Evolutionary conservation across 805 yeast species (phyloP), one percentile per base, ranked within the genome.

Genomic region (Yueomyces sp.): DNA sequence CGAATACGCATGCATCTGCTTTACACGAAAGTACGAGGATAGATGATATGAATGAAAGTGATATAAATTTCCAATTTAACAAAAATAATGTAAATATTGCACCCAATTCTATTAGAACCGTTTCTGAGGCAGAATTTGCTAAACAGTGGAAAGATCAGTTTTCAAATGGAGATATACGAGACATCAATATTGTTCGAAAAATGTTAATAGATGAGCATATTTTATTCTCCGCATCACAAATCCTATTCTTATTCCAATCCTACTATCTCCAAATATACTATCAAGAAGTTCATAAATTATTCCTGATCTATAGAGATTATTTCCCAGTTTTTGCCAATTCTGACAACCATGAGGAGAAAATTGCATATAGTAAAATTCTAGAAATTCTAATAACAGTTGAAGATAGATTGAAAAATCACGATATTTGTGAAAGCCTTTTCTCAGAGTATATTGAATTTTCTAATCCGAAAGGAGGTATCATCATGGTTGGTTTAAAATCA

Each of bases 401-500:
- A 36, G 42, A 40, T n/a, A 40, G 41, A 26, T 38, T 58, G 36
- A 44, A 46, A 8, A 53, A 59, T 33, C 57, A 44, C 45, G 39
- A 45, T 4, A 36, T 39, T 5, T 59, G 57, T 44, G 64, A 58
- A 39, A 42, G 44, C 3, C 43, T 60, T 8, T 59, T 59, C 41
- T 49, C 60, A 7, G 50, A 53, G 19, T 60, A 54, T 44, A 55
- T 60, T 39, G 53, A 56, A 43, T 46, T 45, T 26, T 53, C 54
- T 2, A 44, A 46, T 8, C 41, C 53, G 28, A 48, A 51, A 30
- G 47, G 60, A 1, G 43, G 45, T 1, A 45, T 54, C 7, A 45
- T 56, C 8, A 44, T 48, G 28, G 39, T 59, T 7, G 64, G 63
- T 2, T 46, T 60, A 28, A 49, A 51, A 36, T 50, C 63, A 3